Evolutionary conservation across 1,139 yeast genomes (phyloP).

Genomic region (Lodderomyces theae): DNA sequence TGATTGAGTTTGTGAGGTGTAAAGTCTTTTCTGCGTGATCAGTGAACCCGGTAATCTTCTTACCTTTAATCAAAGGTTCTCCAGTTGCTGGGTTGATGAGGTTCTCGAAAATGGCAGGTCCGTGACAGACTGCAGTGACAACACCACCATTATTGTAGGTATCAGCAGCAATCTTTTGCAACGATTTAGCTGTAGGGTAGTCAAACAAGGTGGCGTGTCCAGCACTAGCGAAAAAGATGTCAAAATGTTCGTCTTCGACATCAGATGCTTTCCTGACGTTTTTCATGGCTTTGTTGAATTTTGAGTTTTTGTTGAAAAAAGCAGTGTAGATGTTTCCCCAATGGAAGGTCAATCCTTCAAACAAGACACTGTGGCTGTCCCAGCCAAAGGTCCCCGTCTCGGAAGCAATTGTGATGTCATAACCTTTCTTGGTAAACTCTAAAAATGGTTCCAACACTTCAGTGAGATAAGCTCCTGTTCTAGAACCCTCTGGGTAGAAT

Average conservation of each 20-base stretch:
- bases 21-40: constrained; percentile 49
- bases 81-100: constrained; percentile 31
- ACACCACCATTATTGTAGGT: constrained; percentile 53
- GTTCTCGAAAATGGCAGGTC: constrained; percentile 54
- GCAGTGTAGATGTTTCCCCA: constrained; percentile 40
- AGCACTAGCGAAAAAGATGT: constrained; percentile 58
- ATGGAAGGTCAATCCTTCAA: constrained; percentile 29
- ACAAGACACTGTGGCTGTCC: constrained; percentile 50
- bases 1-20: constrained; percentile 34
- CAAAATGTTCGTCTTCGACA: constrained; percentile 45
- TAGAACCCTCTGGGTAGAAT: constrained; percentile 54
- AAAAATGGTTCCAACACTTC: constrained; percentile 61
- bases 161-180: constrained; percentile 44
- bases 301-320: constrained; percentile 37
- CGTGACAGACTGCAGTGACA: constrained; percentile 68
- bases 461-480: constrained; percentile 54
- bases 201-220: constrained; percentile 64
- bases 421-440: constrained; percentile 45
- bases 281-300: constrained; percentile 32
- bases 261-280: constrained; percentile 43
- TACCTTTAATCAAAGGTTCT: constrained; percentile 47
- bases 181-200: constrained; percentile 47
- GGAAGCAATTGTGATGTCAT: constrained; percentile 53
- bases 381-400: constrained; percentile 55
- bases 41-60: constrained; percentile 59